Evolutionary conservation across 345 rosid genomes (phyloP), one percentile per base, ranked within the genome.

Genomic region (Turritis glabra): DNA sequence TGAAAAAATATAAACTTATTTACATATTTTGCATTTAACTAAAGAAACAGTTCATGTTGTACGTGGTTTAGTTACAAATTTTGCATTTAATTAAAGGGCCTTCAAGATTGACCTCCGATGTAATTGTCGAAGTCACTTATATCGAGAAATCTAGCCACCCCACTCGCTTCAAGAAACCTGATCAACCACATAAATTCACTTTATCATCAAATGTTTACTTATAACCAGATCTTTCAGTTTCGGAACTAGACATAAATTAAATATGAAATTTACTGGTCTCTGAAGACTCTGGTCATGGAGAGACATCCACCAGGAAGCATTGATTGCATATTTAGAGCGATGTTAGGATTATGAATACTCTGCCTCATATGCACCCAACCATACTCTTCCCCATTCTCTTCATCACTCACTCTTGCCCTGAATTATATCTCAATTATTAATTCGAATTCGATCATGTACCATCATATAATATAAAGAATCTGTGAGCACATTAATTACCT

Each of bases 351-450:
- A 80, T 94, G 98, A 80, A 88, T 91, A 65, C 98, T 94, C 87
- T 94, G 97, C 59, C 98, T 80, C 60, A 90, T 72, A 70, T 90
- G 96, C 37, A 85, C 80, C 98, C 97, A 94, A 2, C 98, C 98
- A 48, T 78, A 53, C 67, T 86, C 82, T 56, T 85, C 81, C 58
- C 91, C 97, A 38, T 74, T 69, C 61, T 80, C 78, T 73, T 77
- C 71, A 47, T 88, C 86, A 9, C 82, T 77, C 37, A 91, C 93
- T 72, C 80, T 85, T 27, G 85, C 93, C 84, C 97, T 94, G 82
- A 22, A 56, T 23, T 55, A n/a, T n/a, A n/a, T 51, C 19, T 22
- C 12, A 51, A 53, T 54, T 4, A 70, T 53, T 53, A 76, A 17
- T 2, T 18, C 4, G 19, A 17, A 30, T 11, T 19, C 6, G 6